These are phyloP conservation scores for Suaeda aralocaspica DNA, from an alignment of 148 eudicot genomes.

Conservation along the genomic window DNA sequence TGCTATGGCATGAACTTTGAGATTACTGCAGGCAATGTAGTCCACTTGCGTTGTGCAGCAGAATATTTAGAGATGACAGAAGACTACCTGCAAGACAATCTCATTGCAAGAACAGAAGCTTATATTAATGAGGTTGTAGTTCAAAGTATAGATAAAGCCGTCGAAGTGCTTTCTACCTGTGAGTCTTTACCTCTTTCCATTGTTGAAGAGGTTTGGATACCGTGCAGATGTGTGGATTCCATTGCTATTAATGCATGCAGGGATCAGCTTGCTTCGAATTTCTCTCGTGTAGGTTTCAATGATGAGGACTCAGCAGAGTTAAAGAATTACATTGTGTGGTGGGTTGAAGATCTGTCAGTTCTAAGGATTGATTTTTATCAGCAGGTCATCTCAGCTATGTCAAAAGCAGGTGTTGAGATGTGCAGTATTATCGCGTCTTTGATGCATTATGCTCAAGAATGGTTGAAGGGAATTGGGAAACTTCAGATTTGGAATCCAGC, in stretches of 20 bases:
- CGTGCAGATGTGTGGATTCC: slow-evolving; percentile 40
- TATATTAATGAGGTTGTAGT: slow-evolving; percentile 48
- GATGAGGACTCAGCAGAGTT: slow-evolving; percentile 32
- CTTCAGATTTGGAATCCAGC: slow-evolving; percentile 65
- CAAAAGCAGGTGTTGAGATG: slow-evolving; percentile 37
- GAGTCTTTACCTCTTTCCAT: slow-evolving; percentile 35
- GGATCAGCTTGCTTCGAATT: slow-evolving; percentile 52
- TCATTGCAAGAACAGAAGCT: slow-evolving; percentile 47
- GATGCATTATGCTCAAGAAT: slow-evolving; percentile 62
- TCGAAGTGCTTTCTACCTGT: slow-evolving; percentile 52
- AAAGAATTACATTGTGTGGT: slow-evolving; percentile 50
- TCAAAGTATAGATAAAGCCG: slow-evolving; percentile 48
- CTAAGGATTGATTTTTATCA: slow-evolving; percentile 48
- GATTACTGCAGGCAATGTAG: slow-evolving; percentile 53
- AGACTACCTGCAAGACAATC: slow-evolving; percentile 53
- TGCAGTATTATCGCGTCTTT: slow-evolving; percentile 51
- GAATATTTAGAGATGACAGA: slow-evolving; percentile 68
- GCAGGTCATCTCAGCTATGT: slow-evolving; percentile 43
- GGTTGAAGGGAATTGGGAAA: slow-evolving; percentile 65
- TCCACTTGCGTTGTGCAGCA: slow-evolving; percentile 56
- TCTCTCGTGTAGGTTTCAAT: slow-evolving; percentile 36
- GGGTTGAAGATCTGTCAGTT: slow-evolving; percentile 63
- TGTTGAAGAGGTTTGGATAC: slow-evolving; percentile 46
- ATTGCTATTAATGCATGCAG: slow-evolving; percentile 47
- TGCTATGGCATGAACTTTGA: slow-evolving; percentile 66